A percentile compares a stretch with the other conserved stretches of the same genome.
These are phyloP conservation scores for Alternaria sp. DNA, from an alignment of 2,329 filamentous ascomycete species.

Conservation along the genomic window DNA sequence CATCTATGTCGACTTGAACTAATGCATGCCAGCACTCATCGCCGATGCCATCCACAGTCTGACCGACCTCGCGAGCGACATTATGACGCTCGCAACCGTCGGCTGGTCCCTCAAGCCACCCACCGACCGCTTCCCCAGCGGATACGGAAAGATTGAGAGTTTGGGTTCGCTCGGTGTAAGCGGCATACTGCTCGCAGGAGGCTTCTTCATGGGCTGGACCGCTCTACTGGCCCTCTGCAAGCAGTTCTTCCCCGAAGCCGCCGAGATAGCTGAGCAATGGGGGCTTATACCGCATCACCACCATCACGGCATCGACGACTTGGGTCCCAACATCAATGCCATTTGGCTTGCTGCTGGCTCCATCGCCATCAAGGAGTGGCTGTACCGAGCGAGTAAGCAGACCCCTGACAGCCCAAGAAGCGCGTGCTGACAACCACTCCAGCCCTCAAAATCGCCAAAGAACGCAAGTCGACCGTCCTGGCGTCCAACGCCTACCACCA, in stretches of 20 bases:
- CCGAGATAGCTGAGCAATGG: constrained; percentile 54
- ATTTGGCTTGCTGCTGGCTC: constrained; percentile 93
- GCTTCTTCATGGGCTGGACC: constrained; percentile 84
- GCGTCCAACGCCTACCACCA: constrained; percentile 97
- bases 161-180: constrained; percentile 93
- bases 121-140: constrained; percentile 82
- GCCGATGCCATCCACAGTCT: constrained; percentile 96
- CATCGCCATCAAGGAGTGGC: constrained; percentile 93
- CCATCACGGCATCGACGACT: constrained; percentile 65
- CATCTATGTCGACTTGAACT: constrained; percentile 19
- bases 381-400: constrained; percentile 85
- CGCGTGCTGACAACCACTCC: constrained; percentile 35
- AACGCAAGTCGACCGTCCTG: constrained; percentile 93
- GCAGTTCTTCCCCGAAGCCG: constrained; percentile 59
- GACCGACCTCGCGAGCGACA: constrained; percentile 92
- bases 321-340: constrained; percentile 86
- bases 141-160: constrained; percentile 98
- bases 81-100: constrained; percentile 92
- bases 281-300: constrained; percentile 66
- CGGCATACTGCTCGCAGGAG: constrained; percentile 85
- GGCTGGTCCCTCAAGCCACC: constrained; percentile 91
- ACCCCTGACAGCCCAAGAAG: background rate
- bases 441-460: constrained; percentile 95
- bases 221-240: constrained; percentile 66
- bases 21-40: constrained; percentile 69